A percentile compares a stretch with the other conserved stretches of the same genome.
These are phyloP conservation scores for Plenodomus lindquistii DNA, from an alignment of 2,329 filamentous ascomycete genomes.

Conservation along the genomic window DNA sequence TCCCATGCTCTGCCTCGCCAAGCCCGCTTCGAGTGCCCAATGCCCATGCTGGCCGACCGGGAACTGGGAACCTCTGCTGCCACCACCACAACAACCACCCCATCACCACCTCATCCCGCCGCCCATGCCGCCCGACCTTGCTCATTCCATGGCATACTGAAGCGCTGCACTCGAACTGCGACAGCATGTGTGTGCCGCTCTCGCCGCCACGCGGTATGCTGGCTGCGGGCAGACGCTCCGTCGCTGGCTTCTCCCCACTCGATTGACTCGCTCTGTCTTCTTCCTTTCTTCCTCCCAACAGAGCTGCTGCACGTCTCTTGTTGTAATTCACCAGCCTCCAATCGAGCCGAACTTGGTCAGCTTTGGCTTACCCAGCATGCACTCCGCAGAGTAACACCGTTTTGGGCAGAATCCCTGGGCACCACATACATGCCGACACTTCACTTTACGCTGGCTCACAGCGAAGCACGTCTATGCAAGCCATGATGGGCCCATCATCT, in stretches of 20 bases:
- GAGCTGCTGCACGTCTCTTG: neutral
- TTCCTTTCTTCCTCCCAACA: neutral
- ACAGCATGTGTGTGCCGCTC: neutral
- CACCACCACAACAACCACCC: neutral
- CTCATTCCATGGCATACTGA: neutral
- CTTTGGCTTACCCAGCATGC: neutral
- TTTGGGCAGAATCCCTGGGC: neutral
- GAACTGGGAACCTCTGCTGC: constrained; percentile 2
- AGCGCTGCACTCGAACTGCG: neutral
- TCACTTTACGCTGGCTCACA: neutral
- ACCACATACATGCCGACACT: neutral
- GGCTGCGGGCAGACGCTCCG: neutral
- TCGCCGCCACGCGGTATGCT: neutral
- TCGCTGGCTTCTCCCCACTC: neutral
- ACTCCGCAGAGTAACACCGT: neutral
- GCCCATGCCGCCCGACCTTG: neutral
- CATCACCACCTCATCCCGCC: neutral
- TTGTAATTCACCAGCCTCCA: neutral
- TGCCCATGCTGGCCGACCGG: constrained; percentile 5
- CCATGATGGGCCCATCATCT: too few relatives aligned
- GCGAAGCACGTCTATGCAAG: too few relatives aligned
- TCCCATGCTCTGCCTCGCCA: too few relatives aligned
- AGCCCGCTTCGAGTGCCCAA: too few relatives aligned
- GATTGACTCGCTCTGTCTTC: neutral
- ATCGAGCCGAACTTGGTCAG: neutral